These are phyloP conservation scores for Rhodosporidiobolus sp. DNA, from an alignment of 768 basidiomycete genomes.

Conservation along the genomic window DNA sequence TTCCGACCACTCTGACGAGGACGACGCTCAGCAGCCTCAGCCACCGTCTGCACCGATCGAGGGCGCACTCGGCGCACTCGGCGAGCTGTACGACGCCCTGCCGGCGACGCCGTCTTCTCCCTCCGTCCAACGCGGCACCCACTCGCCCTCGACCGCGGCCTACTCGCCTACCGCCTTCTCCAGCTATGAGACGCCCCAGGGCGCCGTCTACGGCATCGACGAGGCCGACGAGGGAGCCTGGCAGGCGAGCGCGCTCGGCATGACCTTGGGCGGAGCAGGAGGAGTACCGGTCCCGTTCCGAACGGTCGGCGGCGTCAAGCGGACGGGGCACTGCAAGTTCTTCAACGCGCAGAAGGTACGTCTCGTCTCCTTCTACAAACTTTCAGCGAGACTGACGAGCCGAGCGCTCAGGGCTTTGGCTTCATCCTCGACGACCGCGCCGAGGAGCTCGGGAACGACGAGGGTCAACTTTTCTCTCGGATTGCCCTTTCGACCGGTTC, in stretches of 20 bases:
- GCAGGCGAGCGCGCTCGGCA: neutral
- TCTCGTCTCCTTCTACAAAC: neutral
- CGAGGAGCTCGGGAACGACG: constrained; percentile 11
- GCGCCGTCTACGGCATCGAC: neutral
- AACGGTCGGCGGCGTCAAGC: neutral
- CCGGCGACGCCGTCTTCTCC: neutral
- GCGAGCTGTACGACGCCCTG: neutral
- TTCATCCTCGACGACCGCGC: constrained; percentile 28
- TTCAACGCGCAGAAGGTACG: constrained; percentile 35
- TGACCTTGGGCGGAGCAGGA: neutral
- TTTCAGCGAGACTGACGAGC: neutral
- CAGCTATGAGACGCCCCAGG: neutral
- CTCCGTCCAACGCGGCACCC: neutral
- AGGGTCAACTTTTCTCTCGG: constrained; percentile 4
- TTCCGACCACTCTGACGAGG: no score
- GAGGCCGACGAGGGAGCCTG: neutral
- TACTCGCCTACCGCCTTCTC: neutral
- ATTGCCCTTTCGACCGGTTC: neutral
- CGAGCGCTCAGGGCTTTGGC: constrained; percentile 21
- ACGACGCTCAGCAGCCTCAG: neutral
- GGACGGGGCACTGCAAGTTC: constrained; percentile 28
- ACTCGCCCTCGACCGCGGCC: neutral
- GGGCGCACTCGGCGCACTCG: neutral
- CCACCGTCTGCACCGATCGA: no score
- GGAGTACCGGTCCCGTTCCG: no score